Evolutionary conservation across 2,329 filamentous ascomycete genomes (phyloP).

Genomic region (Curvularia eragrostidis): DNA sequence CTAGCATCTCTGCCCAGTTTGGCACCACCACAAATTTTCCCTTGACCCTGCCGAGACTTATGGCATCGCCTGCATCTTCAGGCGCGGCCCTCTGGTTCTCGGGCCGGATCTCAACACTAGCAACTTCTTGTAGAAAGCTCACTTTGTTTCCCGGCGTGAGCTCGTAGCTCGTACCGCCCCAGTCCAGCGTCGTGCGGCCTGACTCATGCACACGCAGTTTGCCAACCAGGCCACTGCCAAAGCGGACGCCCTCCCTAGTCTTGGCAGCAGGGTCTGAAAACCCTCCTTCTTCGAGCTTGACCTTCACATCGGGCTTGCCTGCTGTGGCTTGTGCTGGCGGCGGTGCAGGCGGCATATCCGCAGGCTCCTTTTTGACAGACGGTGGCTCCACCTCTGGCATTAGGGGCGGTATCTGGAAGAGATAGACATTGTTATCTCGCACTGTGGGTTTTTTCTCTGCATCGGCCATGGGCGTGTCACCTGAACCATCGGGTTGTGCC

Average conservation of each 20-base stretch:
- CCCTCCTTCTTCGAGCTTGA: slow-evolving; percentile 44
- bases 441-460: slow-evolving; percentile 37
- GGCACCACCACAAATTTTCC: slow-evolving; percentile 70
- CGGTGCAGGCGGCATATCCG: slow-evolving; percentile 21
- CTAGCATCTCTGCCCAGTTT: slow-evolving; percentile 63
- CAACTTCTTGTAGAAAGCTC: slow-evolving; percentile 66
- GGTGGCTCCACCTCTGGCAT: slow-evolving; percentile 62
- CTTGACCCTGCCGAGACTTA: slow-evolving; percentile 67
- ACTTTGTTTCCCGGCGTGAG: slow-evolving; percentile 63
- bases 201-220: slow-evolving; percentile 68
- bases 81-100: slow-evolving; percentile 46
- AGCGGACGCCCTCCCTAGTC: slow-evolving; percentile 38
- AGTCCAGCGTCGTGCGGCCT: slow-evolving; percentile 66
- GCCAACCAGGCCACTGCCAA: slow-evolving; percentile 63
- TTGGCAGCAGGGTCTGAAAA: slow-evolving; percentile 27
- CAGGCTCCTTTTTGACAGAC: slow-evolving; percentile 41
- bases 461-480: slow-evolving; percentile 51
- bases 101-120: slow-evolving; percentile 46
- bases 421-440: slow-evolving; percentile 63
- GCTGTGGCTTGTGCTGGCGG: slow-evolving; percentile 16
- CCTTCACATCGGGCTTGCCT: slow-evolving; percentile 28
- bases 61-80: slow-evolving; percentile 54
- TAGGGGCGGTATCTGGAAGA: slow-evolving; percentile 69
- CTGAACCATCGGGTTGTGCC: slow-evolving; percentile 47
- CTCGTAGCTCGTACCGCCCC: slow-evolving; percentile 67